These are phyloP conservation scores for Pyronema domesticum DNA, from an alignment of 495 filamentous ascomycete species.

Conservation along the genomic window DNA sequence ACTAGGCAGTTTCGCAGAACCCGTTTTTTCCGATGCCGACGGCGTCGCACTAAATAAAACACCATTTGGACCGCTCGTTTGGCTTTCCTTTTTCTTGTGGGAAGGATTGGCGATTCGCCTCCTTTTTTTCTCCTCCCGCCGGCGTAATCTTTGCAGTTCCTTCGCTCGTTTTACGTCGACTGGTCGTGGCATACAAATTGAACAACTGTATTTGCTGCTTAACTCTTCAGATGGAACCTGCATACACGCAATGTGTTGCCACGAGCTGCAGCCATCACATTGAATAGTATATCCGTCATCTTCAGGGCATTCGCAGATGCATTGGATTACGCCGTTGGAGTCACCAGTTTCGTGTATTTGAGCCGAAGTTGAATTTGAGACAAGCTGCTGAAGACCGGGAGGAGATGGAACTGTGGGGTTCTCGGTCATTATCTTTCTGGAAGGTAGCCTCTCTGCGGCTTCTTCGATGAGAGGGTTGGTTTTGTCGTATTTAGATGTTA, in stretches of 20 bases:
- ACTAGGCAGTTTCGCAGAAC: conserved; percentile 24
- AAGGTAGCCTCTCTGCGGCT: conserved; percentile 26
- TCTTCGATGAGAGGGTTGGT: conserved; percentile 21
- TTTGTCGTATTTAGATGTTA: conserved; percentile 25
- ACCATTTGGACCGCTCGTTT: conserved; percentile 21
- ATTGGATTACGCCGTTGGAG: conserved; percentile 49
- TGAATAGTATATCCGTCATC: conserved; percentile 96
- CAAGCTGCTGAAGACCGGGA: conserved; percentile 21
- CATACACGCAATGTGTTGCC: conserved; percentile 96
- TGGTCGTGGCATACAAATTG: conserved; percentile 59
- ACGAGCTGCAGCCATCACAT: conserved; percentile 88
- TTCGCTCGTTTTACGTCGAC: conserved; percentile 53
- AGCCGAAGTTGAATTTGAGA: conserved; percentile 18
- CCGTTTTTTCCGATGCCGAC: conserved; percentile 21
- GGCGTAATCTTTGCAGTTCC: conserved; percentile 43
- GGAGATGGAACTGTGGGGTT: conserved; percentile 23
- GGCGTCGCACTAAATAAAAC: conserved; percentile 25
- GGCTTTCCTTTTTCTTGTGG: conserved; percentile 33
- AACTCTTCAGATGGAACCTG: conserved; percentile 54
- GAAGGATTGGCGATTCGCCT: conserved; percentile 40
- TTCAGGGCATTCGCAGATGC: conserved; percentile 78
- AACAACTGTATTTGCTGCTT: conserved; percentile 65
- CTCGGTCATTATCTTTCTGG: conserved; percentile 26
- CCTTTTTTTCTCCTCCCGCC: conserved; percentile 35
- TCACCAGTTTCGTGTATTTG: conserved; percentile 16